phyloP scores from a whole-genome alignment of 2,329 filamentous ascomycete genomes.

The Achaetomium macrosporum region DNA sequence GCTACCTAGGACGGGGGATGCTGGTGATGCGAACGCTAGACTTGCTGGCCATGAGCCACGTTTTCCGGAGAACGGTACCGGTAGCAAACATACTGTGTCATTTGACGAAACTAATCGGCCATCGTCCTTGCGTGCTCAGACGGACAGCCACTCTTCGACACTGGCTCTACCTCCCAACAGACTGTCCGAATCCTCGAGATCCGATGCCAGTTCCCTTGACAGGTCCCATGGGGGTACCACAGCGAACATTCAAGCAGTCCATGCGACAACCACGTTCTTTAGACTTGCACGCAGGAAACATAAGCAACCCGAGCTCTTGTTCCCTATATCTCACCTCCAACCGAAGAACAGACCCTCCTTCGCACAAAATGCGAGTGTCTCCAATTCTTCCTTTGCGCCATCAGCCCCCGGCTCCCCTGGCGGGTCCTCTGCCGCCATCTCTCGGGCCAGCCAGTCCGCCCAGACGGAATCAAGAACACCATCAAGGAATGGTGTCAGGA shows the following conservation, averaged over 20 bases:
- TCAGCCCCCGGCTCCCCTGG: constrained; percentile 28
- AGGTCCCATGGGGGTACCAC: constrained; percentile 52
- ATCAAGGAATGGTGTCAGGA: constrained; percentile 25
- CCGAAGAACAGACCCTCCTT: constrained; percentile 54
- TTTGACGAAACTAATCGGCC: constrained; percentile 56
- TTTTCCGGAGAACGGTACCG: constrained; percentile 36
- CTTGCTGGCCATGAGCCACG: constrained; percentile 30
- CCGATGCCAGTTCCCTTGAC: constrained; percentile 75
- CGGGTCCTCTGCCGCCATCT: constrained; percentile 14
- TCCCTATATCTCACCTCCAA: constrained; percentile 77
- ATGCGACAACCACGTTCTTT: constrained; percentile 70
- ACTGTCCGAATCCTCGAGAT: constrained; percentile 81
- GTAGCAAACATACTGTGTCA: constrained; percentile 43
- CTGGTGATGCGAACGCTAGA: constrained; percentile 24
- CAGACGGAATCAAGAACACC: constrained; percentile 29
- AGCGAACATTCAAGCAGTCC: constrained; percentile 57
- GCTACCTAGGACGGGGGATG: constrained; percentile 34
- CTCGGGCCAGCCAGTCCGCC: constrained; percentile 24
- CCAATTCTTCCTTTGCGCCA: constrained; percentile 42
- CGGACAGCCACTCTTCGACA: constrained; percentile 54
- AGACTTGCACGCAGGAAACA: constrained; percentile 70
- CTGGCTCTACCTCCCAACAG: constrained; percentile 60
- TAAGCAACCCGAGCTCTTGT: constrained; percentile 69
- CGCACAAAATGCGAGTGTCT: constrained; percentile 30
- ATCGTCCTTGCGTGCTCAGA: constrained; percentile 36